Conservation (phyloP, 495 filamentous ascomycete species). For the Aspergillus cavernicola region DNA sequence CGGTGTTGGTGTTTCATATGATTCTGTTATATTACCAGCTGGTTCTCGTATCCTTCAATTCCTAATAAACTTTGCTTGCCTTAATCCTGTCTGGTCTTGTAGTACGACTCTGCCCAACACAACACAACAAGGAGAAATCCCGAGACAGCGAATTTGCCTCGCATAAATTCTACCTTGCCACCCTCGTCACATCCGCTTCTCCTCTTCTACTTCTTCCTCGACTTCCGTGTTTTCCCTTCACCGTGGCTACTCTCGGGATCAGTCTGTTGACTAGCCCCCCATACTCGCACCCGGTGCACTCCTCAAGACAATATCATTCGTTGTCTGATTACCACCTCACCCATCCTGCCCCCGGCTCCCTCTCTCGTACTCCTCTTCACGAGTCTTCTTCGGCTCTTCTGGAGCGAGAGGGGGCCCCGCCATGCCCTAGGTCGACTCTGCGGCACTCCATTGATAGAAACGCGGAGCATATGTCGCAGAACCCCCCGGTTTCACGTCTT, state of each 20-base stretch:
- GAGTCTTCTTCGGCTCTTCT: constrained; percentile 32
- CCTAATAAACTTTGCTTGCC: constrained; percentile 10
- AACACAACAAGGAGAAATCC: constrained; percentile 11
- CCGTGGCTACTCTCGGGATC: constrained; percentile 44
- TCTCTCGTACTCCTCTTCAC: constrained; percentile 36
- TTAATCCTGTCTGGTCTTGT: neutral
- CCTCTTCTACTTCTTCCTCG: neutral
- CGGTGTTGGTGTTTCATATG: constrained; percentile 1
- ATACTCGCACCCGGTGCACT: constrained; percentile 32
- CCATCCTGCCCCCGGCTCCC: constrained; percentile 26
- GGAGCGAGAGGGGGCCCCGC: constrained; percentile 40
- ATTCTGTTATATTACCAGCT: constrained; percentile 7
- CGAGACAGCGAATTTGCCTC: too few relatives aligned
- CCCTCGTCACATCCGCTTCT: neutral
- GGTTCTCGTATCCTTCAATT: constrained; percentile 2
- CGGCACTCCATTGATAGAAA: constrained; percentile 26
- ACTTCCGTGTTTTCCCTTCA: constrained; percentile 20
- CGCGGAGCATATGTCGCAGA: constrained; percentile 49
- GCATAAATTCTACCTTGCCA: too few relatives aligned
- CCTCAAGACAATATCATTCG: constrained; percentile 33
- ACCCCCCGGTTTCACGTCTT: constrained; percentile 31
- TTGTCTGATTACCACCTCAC: constrained; percentile 24
- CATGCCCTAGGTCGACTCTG: constrained; percentile 40
- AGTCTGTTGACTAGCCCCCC: constrained; percentile 34
- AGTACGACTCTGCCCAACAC: constrained; percentile 15